Base-by-base conservation (phyloP, 23 red algal genomes). In the Gracilaria vermiculophylla region DNA sequence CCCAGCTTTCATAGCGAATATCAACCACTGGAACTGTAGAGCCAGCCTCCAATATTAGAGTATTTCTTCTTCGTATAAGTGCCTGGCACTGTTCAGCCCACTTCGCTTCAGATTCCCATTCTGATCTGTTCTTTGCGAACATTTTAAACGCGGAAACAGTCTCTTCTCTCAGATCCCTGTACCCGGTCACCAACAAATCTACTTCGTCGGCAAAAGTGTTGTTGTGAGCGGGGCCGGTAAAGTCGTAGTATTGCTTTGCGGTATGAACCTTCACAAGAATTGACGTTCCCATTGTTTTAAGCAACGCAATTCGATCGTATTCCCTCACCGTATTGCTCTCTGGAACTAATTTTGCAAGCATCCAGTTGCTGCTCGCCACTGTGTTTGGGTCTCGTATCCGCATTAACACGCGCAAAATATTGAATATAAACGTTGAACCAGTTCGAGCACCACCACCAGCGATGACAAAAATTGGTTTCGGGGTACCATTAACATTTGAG, bases 371-470 rank as follows among this genome's bases (percentile, higher is more conserved):
- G 37, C 71, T 58, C 33, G 86, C 86, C 34, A 90, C 86, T 9
- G 86, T 90, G 55, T 90, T 90, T 15, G 86, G 86, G 41, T 90
- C 86, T 17, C 86, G 74, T 33, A 90, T 71, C 52, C 86, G 24
- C 86, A 90, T 49, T 35, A 90, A 41, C 9, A 90, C 57, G 6
- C 86, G 86, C 53, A 80, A 50, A 56, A 80, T 42, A 48, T 90
- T 90, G 73, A 80, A 90, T 8, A 90, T 50, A 49, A 64, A 80
- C 16, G 86, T 90, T 53, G 86, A 90, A 24, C 74, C 86, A 12
- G 86, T 56, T 12, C 86, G 86, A 39, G 70, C 36, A n/a, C 71
- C 86, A 20, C 86, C 86, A 20, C 57, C 86, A 16, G 86, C 86
- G 49, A 90, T 72, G 19, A 90, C 86, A 27, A 82, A 62, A 55